Percentiles rank a stretch among this genome's conserved stretches.
These are phyloP conservation scores for Spathaspora sp. DNA, from an alignment of 805 yeast genomes.

Conservation along the genomic window DNA sequence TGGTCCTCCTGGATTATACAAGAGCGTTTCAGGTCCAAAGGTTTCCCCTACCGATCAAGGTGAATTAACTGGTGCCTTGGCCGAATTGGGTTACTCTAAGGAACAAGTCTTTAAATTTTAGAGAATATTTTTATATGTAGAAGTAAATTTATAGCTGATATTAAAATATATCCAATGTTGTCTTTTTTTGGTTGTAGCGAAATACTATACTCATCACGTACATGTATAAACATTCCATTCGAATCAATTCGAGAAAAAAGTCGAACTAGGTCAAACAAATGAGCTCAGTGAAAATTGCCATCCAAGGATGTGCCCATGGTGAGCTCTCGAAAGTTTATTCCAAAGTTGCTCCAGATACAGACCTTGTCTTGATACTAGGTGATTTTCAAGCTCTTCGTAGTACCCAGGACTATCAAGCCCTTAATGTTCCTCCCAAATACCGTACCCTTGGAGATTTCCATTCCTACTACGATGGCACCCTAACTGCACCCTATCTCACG, in stretches of 20 bases:
- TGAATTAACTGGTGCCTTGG: conserved; percentile 82
- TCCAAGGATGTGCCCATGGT: conserved; percentile 93
- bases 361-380: conserved; percentile 72
- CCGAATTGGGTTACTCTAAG: conserved; percentile 83
- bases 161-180: not conserved
- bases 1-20: conserved; percentile 92
- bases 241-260: not conserved
- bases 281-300: conserved; percentile 44
- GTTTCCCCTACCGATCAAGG: conserved; percentile 90
- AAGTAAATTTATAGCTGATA: not conserved
- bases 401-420: conserved; percentile 57
- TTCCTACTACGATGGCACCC: conserved; percentile 58
- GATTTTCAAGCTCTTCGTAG: conserved; percentile 84
- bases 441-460: conserved; percentile 75
- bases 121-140: not conserved
- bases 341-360: conserved; percentile 15
- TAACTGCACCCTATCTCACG: conserved; percentile 70
- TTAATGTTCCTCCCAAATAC: conserved; percentile 80
- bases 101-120: conserved; percentile 88
- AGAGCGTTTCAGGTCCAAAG: conserved; percentile 84
- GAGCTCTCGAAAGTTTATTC: conserved; percentile 58
- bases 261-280: not conserved
- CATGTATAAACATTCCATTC: not conserved
- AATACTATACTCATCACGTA: too few species aligned
- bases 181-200: not conserved